Percentiles rank a stretch among this genome's conserved stretches.
Evolutionary conservation across 305 asterid genomes (phyloP).

Genomic region (Solanum hybrid): DNA sequence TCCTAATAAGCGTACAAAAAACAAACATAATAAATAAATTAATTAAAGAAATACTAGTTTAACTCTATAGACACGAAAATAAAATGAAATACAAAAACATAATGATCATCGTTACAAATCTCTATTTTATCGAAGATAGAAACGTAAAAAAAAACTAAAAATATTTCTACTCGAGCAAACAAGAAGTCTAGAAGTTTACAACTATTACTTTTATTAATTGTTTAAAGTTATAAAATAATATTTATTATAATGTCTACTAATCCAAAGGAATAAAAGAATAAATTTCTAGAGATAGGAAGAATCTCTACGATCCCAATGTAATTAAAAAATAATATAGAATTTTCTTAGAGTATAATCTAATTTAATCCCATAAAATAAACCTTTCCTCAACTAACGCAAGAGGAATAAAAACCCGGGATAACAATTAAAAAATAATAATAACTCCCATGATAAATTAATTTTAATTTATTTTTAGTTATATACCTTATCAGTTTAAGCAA

Average conservation of each 20-base stretch:
- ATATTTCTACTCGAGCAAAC: background rate
- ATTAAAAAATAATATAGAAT: background rate
- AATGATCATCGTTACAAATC: background rate
- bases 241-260: background rate
- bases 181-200: background rate
- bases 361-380: background rate
- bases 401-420: background rate
- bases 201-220: background rate
- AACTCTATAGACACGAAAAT: background rate
- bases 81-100: background rate
- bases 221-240: background rate
- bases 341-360: background rate
- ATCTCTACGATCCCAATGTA: background rate
- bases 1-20: background rate
- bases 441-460: background rate
- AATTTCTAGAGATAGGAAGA: background rate
- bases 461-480: background rate
- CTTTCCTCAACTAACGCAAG: background rate
- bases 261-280: background rate
- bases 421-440: background rate
- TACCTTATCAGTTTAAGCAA: background rate
- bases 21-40: background rate
- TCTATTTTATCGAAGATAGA: background rate
- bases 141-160: background rate
- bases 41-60: background rate